phyloP scores from a whole-genome alignment of 345 rosid genomes.

The Erucastrum elatum region DNA sequence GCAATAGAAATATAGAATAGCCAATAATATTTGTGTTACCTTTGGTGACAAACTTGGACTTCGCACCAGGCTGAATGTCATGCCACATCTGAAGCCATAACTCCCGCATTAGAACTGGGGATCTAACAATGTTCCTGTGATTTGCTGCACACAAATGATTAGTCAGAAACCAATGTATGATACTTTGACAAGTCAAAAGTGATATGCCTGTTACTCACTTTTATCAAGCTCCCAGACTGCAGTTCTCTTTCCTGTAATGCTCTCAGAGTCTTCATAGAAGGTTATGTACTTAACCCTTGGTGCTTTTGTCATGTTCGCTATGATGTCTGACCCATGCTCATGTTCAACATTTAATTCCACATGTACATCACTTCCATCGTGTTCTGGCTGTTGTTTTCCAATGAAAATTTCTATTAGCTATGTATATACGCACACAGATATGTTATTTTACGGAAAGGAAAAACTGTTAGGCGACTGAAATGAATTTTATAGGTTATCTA shows the following conservation, averaged over 20 bases:
- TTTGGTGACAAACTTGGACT: slow-evolving; percentile 78
- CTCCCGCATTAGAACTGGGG: slow-evolving; percentile 92
- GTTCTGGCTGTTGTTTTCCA: slow-evolving; percentile 71
- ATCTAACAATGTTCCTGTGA: slow-evolving; percentile 94
- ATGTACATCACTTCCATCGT: slow-evolving; percentile 91
- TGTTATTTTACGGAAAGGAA: neutral
- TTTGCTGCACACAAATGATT: slow-evolving; percentile 59
- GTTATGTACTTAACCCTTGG: slow-evolving; percentile 85
- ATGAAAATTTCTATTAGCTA: neutral
- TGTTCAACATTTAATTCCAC: slow-evolving; percentile 74
- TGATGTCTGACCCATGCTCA: slow-evolving; percentile 66
- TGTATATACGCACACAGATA: neutral
- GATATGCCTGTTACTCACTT: slow-evolving; percentile 50
- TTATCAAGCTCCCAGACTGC: slow-evolving; percentile 99
- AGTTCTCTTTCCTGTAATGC: slow-evolving; percentile 81
- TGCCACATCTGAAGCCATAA: slow-evolving; percentile 99
- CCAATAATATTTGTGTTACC: slow-evolving; percentile 45
- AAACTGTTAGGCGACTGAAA: slow-evolving; percentile 8
- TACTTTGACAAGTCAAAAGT: neutral
- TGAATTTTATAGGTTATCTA: neutral
- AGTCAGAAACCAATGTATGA: neutral
- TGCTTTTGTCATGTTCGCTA: slow-evolving; percentile 85
- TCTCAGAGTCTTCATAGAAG: slow-evolving; percentile 90
- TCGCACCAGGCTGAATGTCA: slow-evolving; percentile 66
- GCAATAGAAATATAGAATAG: neutral